Evolutionary conservation across 129 eudicot genomes (phyloP), one percentile per base, ranked within the genome.

Genomic region (Lactuca saligna): DNA sequence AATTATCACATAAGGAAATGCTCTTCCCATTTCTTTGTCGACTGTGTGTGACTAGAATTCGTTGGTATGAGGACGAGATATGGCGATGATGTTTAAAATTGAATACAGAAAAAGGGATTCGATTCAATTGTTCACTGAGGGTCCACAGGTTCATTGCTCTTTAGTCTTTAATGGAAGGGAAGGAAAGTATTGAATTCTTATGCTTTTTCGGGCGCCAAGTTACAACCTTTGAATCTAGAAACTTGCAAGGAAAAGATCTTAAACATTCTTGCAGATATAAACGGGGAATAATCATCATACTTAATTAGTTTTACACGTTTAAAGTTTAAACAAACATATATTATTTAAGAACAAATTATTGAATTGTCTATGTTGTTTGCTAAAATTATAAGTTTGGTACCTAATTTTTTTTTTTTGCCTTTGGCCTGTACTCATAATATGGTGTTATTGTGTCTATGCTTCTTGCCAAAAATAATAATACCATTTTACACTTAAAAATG

Each of bases 1-100:
- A 6, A 92, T 55, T 57, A 92, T 89, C 70, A 86, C 95, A 73
- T 88, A 92, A 67, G 63, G 85, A 72, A 88, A 92, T 14, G 88
- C 79, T 65, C 91, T 82, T 46, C 82, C 84, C 96, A 88, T 88
- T 73, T 75, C 46, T 48, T 15, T 17, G 6, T 50, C 32, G 58
- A 51, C n/a, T 57, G 3, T 68, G 5, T 32, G 17, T 68, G 20
- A 34, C 3, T 15, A 7, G 16, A 60, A 38, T 51, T 51, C 9
- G 64, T 37, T 11, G 41, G 29, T 32, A 57, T 64, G 48, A 63
- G n/a, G 13, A 31, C 4, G 59, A 8, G 46, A 15, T 6, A 10
- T 32, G 72, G 10, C 0, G 39, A 46, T 49, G 17, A 38, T 13
- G 79, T 17, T 64, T 0, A 4, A n/a, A 20, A 63, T 0, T 48